Conservation (phyloP, 2,329 filamentous ascomycete genomes). For the Sporothrix luriei region DNA sequence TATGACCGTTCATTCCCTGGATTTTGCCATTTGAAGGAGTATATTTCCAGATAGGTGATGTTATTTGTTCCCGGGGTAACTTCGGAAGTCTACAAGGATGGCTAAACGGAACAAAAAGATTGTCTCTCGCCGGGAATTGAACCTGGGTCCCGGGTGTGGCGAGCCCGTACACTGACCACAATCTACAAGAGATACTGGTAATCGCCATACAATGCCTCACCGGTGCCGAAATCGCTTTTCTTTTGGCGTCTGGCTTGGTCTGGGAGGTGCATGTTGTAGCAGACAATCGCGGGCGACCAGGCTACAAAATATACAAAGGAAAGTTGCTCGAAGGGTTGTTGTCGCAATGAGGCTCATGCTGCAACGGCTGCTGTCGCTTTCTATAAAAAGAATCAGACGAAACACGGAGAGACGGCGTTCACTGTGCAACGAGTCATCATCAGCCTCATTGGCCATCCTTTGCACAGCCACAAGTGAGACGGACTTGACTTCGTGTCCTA, state of each 20-base stretch:
- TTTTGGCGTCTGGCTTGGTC: background rate
- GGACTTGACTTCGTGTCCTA: background rate
- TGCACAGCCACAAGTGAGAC: constrained; percentile 18
- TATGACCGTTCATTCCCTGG: background rate
- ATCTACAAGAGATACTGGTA: constrained; percentile 11
- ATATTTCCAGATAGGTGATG: too few relatives aligned
- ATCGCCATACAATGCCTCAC: constrained; percentile 2
- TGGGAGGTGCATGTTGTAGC: background rate
- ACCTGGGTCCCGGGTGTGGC: constrained; percentile 23
- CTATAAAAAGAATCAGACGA: constrained; percentile 2
- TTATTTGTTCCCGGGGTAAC: background rate
- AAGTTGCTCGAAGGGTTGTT: background rate
- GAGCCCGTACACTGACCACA: constrained; percentile 24
- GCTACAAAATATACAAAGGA: background rate
- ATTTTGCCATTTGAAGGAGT: constrained; percentile 1
- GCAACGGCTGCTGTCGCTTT: background rate
- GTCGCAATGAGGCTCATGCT: background rate
- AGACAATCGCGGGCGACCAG: background rate
- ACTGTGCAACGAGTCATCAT: background rate
- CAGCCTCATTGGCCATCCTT: background rate
- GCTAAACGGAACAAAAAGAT: background rate
- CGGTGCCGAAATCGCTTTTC: background rate
- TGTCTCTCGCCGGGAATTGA: constrained; percentile 24
- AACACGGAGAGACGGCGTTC: background rate
- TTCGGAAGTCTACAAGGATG: background rate